Evolutionary conservation across 768 basidiomycete species (phyloP), one percentile per base, ranked within the genome.

Genomic region (Serendipita vermifera): DNA sequence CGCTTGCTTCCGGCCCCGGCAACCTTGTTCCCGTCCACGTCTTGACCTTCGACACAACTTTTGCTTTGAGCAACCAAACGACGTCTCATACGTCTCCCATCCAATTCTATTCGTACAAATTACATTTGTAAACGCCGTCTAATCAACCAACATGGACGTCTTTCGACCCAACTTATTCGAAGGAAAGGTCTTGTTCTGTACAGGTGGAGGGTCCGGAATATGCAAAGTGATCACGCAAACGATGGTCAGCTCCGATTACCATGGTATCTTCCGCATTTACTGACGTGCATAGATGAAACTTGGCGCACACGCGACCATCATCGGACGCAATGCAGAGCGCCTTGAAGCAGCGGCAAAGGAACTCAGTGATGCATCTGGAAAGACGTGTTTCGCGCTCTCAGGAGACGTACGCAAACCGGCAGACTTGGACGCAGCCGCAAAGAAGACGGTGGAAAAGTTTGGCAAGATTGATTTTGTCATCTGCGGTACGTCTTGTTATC

Each of bases 381-480:
- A 72, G 33, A 72, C 67, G 33, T 96, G 93, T 64, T 62, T 97
- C 3, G 72, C 86, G 13, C 72, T 77, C 7, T 77, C 83, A 59
- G 91, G 78, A 1, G 94, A 98, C 64, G 94, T 99, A 6, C 75
- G 93, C 43, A 73, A 86, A 35, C 82, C 87, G 1, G 74, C 80
- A 48, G 73, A 82, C 13, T 70, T 99, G 35, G 74, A 77, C 58
- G 78, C 75, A 5, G 94, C 94, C 4, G 93, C 88, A 17, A 69
- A 78, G 26, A 76, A 79, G 65, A 79, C 87, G 1, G 77, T 92
- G 15, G 77, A 81, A 59, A 75, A 73, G 61, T 92, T 86, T 65
- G 92, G 93, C 0, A 75, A 75, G 60, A 89, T 99, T 58, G 93
- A 99, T 70, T 94, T 88, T 66, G 93, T 97, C 53, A 87, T 97